phyloP scores from a whole-genome alignment of 345 rosid genomes.

The Linum usitatissimum region DNA sequence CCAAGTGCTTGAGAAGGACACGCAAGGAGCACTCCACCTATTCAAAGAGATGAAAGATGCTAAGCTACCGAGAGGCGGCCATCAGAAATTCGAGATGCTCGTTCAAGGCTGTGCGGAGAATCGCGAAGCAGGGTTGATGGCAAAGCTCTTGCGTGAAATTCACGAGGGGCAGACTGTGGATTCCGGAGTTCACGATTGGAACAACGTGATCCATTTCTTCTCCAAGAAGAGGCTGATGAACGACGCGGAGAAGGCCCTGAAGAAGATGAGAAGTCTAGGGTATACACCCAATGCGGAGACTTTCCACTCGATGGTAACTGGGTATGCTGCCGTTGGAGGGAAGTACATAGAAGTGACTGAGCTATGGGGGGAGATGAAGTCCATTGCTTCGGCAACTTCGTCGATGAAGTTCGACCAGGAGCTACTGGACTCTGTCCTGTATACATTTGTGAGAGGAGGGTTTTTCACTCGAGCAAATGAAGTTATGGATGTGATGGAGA shows the following conservation, averaged over 20 bases:
- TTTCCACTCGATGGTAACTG: conserved; percentile 90
- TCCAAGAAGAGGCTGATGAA: conserved; percentile 82
- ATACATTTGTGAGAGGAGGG: conserved; percentile 84
- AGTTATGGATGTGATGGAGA: conserved; percentile 76
- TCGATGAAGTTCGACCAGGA: conserved; percentile 83
- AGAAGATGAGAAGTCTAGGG: conserved; percentile 78
- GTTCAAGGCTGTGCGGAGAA: conserved; percentile 55
- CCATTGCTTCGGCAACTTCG: conserved; percentile 43
- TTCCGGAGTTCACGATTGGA: conserved; percentile 79
- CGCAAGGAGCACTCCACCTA: conserved; percentile 58
- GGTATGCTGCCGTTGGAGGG: conserved; percentile 77
- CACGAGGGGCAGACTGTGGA: conserved; percentile 66
- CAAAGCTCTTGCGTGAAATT: conserved; percentile 72
- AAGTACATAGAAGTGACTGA: conserved; percentile 85
- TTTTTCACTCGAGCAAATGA: conserved; percentile 73
- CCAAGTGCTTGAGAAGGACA: conserved; percentile 50
- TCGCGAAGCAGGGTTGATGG: conserved; percentile 64
- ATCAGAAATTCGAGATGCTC: conserved; percentile 52
- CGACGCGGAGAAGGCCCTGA: conserved; percentile 87
- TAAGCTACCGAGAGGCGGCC: conserved; percentile 45
- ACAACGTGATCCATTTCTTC: conserved; percentile 81
- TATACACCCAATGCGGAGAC: conserved; percentile 82
- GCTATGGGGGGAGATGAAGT: conserved; percentile 95
- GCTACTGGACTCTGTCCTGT: conserved; percentile 78
- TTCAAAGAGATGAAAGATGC: conserved; percentile 77